Percentiles rank a stretch among this genome's conserved stretches.
Evolutionary conservation across 768 basidiomycete genomes (phyloP).

Genomic region (Baorangia bicolor): DNA sequence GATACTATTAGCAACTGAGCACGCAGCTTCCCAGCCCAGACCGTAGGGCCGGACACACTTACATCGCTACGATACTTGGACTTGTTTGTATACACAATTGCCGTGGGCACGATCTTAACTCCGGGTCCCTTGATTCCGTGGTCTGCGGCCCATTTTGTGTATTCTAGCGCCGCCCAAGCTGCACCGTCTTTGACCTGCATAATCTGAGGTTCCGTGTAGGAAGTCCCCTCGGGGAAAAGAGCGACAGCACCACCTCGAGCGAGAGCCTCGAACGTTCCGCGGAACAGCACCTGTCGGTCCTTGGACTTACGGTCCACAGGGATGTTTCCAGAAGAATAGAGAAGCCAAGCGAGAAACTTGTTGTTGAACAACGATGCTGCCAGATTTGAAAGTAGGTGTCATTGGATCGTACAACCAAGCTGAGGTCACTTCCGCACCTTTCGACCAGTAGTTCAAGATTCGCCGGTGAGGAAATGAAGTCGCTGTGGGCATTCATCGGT

Average conservation of each 20-base stretch:
- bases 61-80: constrained; percentile 91
- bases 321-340: constrained; percentile 93
- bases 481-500: constrained; percentile 44
- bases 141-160: constrained; percentile 72
- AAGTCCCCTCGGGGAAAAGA: constrained; percentile 91
- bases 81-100: constrained; percentile 95
- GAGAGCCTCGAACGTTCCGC: constrained; percentile 85
- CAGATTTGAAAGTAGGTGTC: constrained; percentile 17
- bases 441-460: constrained; percentile 91
- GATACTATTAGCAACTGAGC: constrained; percentile 14
- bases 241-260: constrained; percentile 81
- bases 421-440: constrained; percentile 50
- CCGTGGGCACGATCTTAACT: constrained; percentile 73
- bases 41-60: constrained; percentile 39
- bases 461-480: constrained; percentile 79
- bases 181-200: constrained; percentile 94
- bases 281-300: constrained; percentile 86
- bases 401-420: constrained; percentile 10
- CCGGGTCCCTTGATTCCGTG: constrained; percentile 44
- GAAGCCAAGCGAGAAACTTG: constrained; percentile 67
- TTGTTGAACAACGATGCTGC: constrained; percentile 78
- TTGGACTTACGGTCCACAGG: constrained; percentile 94
- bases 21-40: not conserved
- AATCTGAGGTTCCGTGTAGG: constrained; percentile 91
- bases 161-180: constrained; percentile 94